These are phyloP conservation scores for Boletus sp. DNA, from an alignment of 1,284 basidiomycete genomes.

Conservation along the genomic window DNA sequence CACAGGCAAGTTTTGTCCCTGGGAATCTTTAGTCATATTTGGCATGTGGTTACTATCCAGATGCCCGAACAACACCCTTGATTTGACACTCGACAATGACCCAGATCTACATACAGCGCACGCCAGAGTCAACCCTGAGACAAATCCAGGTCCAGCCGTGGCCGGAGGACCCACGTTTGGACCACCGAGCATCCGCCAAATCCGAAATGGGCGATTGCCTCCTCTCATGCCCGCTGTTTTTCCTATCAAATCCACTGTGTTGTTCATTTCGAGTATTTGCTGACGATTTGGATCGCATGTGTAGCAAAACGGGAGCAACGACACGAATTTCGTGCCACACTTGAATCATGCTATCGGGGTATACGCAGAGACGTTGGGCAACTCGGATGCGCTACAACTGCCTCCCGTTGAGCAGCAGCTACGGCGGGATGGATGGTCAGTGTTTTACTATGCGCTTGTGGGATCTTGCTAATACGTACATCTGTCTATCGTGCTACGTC, in stretches of 20 bases:
- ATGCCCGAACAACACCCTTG: too few relatives aligned
- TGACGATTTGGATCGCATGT: neutral
- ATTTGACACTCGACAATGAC: conserved; percentile 58
- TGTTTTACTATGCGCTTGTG: conserved; percentile 18
- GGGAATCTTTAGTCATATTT: too few relatives aligned
- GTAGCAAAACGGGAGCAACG: conserved; percentile 35
- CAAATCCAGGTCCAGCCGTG: too few relatives aligned
- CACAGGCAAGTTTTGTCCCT: too few relatives aligned
- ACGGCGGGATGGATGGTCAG: conserved; percentile 60
- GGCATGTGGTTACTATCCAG: too few relatives aligned
- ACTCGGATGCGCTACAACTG: conserved; percentile 36
- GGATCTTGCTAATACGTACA: conserved; percentile 1
- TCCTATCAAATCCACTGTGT: too few relatives aligned
- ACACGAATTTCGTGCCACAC: conserved; percentile 51
- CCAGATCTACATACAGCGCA: conserved; percentile 51
- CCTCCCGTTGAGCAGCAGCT: conserved; percentile 49
- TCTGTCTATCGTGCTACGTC: conserved; percentile 62
- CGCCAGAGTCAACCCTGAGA: conserved; percentile 28
- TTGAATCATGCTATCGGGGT: conserved; percentile 66
- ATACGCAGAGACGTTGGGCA: conserved; percentile 45
- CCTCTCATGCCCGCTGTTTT: too few relatives aligned
- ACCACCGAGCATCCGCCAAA: too few relatives aligned
- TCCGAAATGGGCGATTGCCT: conserved; percentile 65
- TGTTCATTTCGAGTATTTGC: neutral
- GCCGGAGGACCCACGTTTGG: too few relatives aligned